Base-by-base conservation (phyloP, 805 yeast genomes). In the Suhomyces sp. region DNA sequence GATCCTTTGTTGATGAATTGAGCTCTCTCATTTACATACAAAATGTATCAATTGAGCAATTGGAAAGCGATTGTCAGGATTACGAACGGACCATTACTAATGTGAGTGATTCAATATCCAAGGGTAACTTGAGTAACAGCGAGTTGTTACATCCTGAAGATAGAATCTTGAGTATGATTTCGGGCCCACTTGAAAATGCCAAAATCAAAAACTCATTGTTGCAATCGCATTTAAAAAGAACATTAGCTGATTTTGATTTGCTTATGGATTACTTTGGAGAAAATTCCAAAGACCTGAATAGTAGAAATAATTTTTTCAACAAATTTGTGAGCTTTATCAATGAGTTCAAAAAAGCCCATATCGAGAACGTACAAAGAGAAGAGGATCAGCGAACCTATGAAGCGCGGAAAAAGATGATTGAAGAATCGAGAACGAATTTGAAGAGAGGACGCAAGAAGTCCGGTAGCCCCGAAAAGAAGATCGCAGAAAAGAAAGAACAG, bases 191-290 rank as follows among this genome's bases (percentile, higher is more conserved):
- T 44, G 89, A 91, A 19, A 84, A 81, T 47, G 97, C 97, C 2
- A 77, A 86, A 50, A 78, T 80, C 46, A 89, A 89, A 67, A 82
- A 84, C 47, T 82, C 82, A 17, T 71, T 85, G 39, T 69, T 94
- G 43, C 79, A 79, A 44, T 82, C 83, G 49, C 92, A 87, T 57
- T 74, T 86, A 25, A 78, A 77, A 50, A 70, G 82, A 21, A 83
- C 93, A 0, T 69, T 85, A 50, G 73, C 79, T 43, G 89, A 86
- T 53, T 88, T 87, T 63, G 82, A 82, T 49, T 76, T 79, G 31
- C 73, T 91, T 56, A 86, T 94, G 96, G 78, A 78, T 56, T 84
- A 81, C 59, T 94, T 89, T 64, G 98, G 97, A n/a, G 99, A 94
- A 68, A 96, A 89, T 65, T 78, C 87, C 1, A 69, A 66, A 7